Conservation (phyloP, 257 asterid species). For the Primulina huaijiensis region DNA sequence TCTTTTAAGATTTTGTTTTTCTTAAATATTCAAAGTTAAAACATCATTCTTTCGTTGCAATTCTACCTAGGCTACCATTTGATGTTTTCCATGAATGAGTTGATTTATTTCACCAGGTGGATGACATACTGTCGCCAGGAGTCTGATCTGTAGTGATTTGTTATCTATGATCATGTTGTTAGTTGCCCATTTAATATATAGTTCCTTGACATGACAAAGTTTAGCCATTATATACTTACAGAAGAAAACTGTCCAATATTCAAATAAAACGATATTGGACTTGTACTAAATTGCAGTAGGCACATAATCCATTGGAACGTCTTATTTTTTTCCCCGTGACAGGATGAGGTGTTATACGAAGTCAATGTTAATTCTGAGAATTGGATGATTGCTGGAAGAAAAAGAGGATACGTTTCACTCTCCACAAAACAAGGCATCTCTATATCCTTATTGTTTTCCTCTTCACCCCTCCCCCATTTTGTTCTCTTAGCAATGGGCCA, state of each 20-base stretch:
- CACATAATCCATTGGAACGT: not conserved
- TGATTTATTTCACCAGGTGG: not conserved
- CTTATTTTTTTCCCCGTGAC: conserved; percentile 25
- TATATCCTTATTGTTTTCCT: conserved; percentile 9
- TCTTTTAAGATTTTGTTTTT: conserved; percentile 23
- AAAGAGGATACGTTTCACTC: conserved; percentile 75
- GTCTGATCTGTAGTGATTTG: conserved; percentile 9
- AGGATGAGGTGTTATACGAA: conserved; percentile 88
- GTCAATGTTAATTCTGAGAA: conserved; percentile 72
- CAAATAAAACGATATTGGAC: not conserved
- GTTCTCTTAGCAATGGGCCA: not conserved
- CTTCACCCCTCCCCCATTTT: not conserved
- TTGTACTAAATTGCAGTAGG: not conserved
- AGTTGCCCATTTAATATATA: not conserved
- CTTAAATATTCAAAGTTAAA: conserved; percentile 12
- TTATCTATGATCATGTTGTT: not conserved
- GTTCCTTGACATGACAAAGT: conserved; percentile 11
- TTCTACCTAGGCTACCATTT: not conserved
- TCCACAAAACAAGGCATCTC: conserved; percentile 72
- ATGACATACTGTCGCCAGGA: not conserved
- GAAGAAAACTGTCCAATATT: not conserved
- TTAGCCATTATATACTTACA: not conserved
- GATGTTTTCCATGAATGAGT: conserved; percentile 14
- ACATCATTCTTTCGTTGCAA: conserved; percentile 3
- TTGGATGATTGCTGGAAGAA: conserved; percentile 99